These are phyloP conservation scores for Gryganskiella cystojenkinii DNA, from an alignment of 192 early-diverging fungal species.

Conservation along the genomic window DNA sequence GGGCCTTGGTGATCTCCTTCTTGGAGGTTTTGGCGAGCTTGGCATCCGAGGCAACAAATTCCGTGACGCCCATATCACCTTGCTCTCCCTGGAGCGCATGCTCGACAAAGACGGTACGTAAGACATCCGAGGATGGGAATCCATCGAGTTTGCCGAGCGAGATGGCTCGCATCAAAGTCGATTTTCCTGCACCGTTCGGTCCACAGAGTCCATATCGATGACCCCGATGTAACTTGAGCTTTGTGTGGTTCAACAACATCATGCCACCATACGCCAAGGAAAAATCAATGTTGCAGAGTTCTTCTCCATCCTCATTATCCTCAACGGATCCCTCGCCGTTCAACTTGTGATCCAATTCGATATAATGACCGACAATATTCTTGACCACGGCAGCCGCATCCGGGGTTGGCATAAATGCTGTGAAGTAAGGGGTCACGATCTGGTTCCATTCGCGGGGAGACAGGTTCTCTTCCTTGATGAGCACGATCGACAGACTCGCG, in stretches of 20 bases:
- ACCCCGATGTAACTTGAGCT: slow-evolving; percentile 72
- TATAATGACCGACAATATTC: slow-evolving; percentile 40
- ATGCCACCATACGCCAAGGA: slow-evolving; percentile 84
- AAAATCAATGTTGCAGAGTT: slow-evolving; percentile 69
- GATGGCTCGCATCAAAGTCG: slow-evolving; percentile 85
- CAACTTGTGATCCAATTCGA: slow-evolving; percentile 52
- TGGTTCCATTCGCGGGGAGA: slow-evolving; percentile 68
- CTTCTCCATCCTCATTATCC: slow-evolving; percentile 62
- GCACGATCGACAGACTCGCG: slow-evolving; percentile 59
- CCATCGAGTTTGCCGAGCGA: slow-evolving; percentile 80
- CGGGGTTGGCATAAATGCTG: slow-evolving; percentile 62
- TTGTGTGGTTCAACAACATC: slow-evolving; percentile 76
- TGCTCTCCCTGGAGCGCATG: slow-evolving; percentile 76
- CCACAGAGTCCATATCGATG: slow-evolving; percentile 85
- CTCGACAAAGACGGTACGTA: slow-evolving; percentile 83
- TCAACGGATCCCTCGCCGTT: slow-evolving; percentile 53
- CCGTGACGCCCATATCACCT: slow-evolving; percentile 66
- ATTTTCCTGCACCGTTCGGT: slow-evolving; percentile 85
- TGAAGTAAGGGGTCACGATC: slow-evolving; percentile 61
- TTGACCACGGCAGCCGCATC: slow-evolving; percentile 57
- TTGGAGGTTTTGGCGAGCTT: slow-evolving; percentile 58
- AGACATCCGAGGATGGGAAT: slow-evolving; percentile 77
- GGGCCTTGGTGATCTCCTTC: slow-evolving; percentile 52
- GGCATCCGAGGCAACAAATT: slow-evolving; percentile 68
- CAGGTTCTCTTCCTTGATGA: slow-evolving; percentile 70